phyloP scores from a whole-genome alignment of 2,329 filamentous ascomycete genomes.

The Meredithiella fracta region DNA sequence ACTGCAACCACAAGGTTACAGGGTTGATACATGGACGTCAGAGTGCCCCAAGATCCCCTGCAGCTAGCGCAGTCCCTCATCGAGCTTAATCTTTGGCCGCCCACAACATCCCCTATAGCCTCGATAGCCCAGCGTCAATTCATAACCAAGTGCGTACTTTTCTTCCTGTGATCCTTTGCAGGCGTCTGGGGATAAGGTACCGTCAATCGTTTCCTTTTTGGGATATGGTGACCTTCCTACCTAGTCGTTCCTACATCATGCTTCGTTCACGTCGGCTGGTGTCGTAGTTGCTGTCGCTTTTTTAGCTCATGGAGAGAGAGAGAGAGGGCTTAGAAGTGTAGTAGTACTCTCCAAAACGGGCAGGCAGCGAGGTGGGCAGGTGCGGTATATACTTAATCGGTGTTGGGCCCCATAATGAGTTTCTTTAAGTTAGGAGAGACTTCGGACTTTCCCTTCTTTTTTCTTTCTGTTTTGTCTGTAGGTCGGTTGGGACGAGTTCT shows the following conservation, averaged over 20 bases:
- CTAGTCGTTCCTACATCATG: not conserved
- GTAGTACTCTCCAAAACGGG: too few species aligned
- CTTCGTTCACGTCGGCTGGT: not conserved
- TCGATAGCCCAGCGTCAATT: not conserved
- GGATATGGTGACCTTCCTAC: not conserved
- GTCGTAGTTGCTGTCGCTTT: not conserved
- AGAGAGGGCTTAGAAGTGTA: too few species aligned
- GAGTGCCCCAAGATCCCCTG: not conserved
- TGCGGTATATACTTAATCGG: not conserved
- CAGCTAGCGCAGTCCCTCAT: not conserved
- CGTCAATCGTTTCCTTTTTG: not conserved
- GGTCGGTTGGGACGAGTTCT: slow-evolving; percentile 12
- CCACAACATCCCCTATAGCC: not conserved
- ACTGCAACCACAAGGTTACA: not conserved
- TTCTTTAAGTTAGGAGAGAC: not conserved
- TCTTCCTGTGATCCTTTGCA: not conserved
- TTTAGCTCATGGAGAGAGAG: not conserved
- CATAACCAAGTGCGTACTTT: not conserved
- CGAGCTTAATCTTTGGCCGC: too few species aligned
- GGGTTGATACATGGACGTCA: not conserved
- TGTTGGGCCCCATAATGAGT: not conserved
- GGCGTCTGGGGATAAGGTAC: not conserved
- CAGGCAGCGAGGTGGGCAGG: too few species aligned
- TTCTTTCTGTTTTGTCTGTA: not conserved
- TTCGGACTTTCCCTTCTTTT: not conserved